A percentile compares a stretch with the other conserved stretches of the same genome.
Evolutionary conservation across 2,329 filamentous ascomycete genomes (phyloP).

Genomic region (Fusarium miscanthi): DNA sequence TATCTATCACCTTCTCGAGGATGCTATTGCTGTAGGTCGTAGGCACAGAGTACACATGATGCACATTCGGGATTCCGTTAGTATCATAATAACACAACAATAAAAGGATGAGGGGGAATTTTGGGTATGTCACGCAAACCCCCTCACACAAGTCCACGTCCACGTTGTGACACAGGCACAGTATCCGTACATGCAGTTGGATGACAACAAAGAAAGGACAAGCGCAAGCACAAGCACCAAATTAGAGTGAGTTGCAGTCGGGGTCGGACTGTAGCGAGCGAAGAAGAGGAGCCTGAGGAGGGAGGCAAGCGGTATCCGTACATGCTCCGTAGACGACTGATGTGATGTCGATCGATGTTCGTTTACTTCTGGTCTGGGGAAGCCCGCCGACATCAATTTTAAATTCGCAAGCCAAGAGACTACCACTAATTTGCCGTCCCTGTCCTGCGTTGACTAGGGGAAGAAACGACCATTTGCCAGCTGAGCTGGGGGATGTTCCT

Average conservation of each 20-base stretch:
- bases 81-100: slow-evolving; percentile 28
- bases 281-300: slow-evolving; percentile 4
- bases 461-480: slow-evolving; percentile 14
- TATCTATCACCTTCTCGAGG: slow-evolving; percentile 20
- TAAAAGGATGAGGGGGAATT: neutral
- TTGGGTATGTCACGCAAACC: slow-evolving; percentile 21
- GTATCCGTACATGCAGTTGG: neutral
- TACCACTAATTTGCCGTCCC: slow-evolving; percentile 44
- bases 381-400: slow-evolving; percentile 46
- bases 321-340: slow-evolving; percentile 14
- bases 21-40: slow-evolving; percentile 16
- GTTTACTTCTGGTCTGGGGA: slow-evolving; percentile 32
- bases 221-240: slow-evolving; percentile 2
- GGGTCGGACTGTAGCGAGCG: slow-evolving; percentile 22
- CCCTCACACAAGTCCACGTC: slow-evolving; percentile 18
- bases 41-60: slow-evolving; percentile 24
- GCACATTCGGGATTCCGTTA: slow-evolving; percentile 15
- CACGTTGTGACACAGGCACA: slow-evolving; percentile 27
- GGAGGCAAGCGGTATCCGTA: neutral
- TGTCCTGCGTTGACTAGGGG: slow-evolving; percentile 34
- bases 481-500: slow-evolving; percentile 22
- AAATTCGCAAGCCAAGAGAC: slow-evolving; percentile 45
- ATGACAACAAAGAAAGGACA: neutral
- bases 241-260: slow-evolving; percentile 19
- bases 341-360: slow-evolving; percentile 37